Base-by-base conservation (phyloP, 164 flowering plant genomes). In the Liquidambar formosana region DNA sequence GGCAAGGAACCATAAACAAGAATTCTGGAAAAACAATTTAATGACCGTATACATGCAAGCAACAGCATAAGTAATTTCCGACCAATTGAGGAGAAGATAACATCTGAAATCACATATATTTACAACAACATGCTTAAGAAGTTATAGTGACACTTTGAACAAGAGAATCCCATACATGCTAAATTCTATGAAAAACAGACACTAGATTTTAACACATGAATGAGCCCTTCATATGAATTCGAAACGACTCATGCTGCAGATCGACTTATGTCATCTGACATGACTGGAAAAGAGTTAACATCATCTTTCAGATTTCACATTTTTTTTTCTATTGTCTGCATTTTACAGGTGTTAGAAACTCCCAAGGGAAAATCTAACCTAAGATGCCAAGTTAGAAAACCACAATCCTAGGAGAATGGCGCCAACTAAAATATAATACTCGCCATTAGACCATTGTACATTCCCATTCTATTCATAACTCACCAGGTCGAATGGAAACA, bases 301-400 rank as follows among this genome's bases (percentile, higher is more conserved):
- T 38, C 9, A 23, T 45, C 53, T 25, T 68, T 33, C 13, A 59
- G 45, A 59, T 59, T 59, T 33, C 63, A 28, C 4, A 10, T 9
- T 12, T 25, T 25, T 57, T 22, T 23, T 22, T 18, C 60, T 49
- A 41, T 33, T 52, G 73, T 44, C 60, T 62, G 53, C 44, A 63
- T 25, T 48, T 61, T 69, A 61, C 58, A 41, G n/a, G 54, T 43
- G 62, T 63, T 62, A 69, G 72, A 69, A 61, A 61, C 58, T 62
- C 60, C 72, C 58, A 70, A 25, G n/a, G 61, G 59, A 28, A 22
- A 52, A 6, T 62, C 61, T 70, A 70, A 54, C 54, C 67, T 70
- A 70, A 69, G 23, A 22, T 59, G 22, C 66, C 52, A 54, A 38
- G 73, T 53, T 62, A 59, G 71, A 46, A 16, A 33, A n/a, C 62